phyloP scores from a whole-genome alignment of 148 eudicot species.

The Fallopia convolvulus region DNA sequence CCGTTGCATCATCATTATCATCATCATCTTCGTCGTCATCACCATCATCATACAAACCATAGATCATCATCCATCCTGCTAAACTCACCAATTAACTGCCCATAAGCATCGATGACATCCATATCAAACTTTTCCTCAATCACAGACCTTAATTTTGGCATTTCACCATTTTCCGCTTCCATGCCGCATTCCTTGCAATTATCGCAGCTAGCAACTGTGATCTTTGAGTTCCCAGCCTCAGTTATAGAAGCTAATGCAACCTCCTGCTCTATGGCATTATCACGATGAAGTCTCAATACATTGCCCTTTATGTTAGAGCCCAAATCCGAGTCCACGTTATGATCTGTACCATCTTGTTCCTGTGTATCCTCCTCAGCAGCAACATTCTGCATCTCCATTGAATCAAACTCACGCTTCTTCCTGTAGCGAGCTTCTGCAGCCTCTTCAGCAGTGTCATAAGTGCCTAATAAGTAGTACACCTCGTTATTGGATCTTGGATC shows the following conservation, averaged over 20 bases:
- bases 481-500: neutral
- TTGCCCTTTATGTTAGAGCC: too few relatives aligned
- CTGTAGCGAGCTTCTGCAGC: neutral
- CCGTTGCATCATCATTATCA: neutral
- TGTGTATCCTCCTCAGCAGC: too few relatives aligned
- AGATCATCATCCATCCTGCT: constrained; percentile 7
- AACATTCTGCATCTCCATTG: too few relatives aligned
- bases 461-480: neutral
- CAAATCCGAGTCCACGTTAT: too few relatives aligned
- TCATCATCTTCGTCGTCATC: neutral
- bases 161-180: neutral
- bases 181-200: neutral
- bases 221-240: neutral
- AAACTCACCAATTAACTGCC: neutral
- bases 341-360: too few relatives aligned
- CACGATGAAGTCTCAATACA: neutral
- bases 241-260: neutral
- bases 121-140: neutral
- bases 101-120: neutral
- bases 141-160: neutral
- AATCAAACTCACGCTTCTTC: neutral
- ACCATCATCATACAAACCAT: constrained; percentile 11
- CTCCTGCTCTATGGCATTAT: neutral
- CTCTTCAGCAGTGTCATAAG: neutral
- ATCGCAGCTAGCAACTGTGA: neutral